Percentiles rank a stretch among this genome's conserved stretches.
Evolutionary conservation across 768 basidiomycete species (phyloP).

Genomic region (Trametes maxima): DNA sequence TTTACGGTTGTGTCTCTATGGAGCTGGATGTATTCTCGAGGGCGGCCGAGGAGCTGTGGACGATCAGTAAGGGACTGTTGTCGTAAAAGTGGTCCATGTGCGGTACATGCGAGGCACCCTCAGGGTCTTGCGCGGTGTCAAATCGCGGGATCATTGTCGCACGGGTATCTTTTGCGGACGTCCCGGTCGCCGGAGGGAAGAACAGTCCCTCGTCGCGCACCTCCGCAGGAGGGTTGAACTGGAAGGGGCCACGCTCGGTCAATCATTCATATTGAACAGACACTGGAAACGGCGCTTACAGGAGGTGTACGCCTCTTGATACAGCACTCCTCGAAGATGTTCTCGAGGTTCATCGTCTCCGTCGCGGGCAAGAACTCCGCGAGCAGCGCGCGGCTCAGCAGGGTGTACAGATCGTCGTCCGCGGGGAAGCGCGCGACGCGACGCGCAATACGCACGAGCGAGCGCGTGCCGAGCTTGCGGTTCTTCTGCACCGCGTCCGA

Average conservation of each 20-base stretch:
- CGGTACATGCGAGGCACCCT: conserved; percentile 62
- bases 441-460: conserved; percentile 56
- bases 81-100: conserved; percentile 74
- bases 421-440: conserved; percentile 48
- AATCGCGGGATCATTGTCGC: conserved; percentile 51
- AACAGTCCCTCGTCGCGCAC: conserved; percentile 42
- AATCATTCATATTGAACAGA: no score
- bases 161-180: conserved; percentile 33
- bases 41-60: conserved; percentile 57
- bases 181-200: conserved; percentile 48
- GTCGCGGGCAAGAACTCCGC: conserved; percentile 63
- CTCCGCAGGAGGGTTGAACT: conserved; percentile 55
- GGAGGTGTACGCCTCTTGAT: conserved; percentile 45
- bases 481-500: conserved; percentile 61
- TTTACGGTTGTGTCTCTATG: conserved; percentile 73
- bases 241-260: neutral
- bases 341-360: conserved; percentile 56
- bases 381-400: conserved; percentile 53
- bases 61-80: conserved; percentile 43
- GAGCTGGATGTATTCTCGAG: conserved; percentile 70
- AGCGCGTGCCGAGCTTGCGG: conserved; percentile 62
- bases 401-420: conserved; percentile 46
- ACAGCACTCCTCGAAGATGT: conserved; percentile 51
- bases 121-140: conserved; percentile 49
- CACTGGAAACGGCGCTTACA: conserved; percentile 40